These are phyloP conservation scores for Umbellularia californica DNA, from an alignment of 164 flowering plant species.

Conservation along the genomic window DNA sequence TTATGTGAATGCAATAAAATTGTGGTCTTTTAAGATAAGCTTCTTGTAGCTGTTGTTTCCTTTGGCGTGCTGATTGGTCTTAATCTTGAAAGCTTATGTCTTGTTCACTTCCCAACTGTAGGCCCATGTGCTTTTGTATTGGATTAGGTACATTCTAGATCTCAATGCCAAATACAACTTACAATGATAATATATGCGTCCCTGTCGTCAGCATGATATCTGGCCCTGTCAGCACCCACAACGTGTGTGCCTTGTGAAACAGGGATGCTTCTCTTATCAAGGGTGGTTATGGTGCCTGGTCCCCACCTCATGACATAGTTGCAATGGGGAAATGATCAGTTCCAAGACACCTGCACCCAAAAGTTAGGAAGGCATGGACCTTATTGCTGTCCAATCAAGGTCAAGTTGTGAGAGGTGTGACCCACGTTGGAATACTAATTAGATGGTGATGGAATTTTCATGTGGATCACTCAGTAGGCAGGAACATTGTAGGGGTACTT, in stretches of 20 bases:
- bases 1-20: constrained; percentile 13
- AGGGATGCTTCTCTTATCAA: neutral
- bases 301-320: neutral
- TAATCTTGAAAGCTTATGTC: neutral
- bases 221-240: neutral
- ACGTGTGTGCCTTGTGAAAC: neutral
- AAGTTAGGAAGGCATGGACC: too few species aligned
- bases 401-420: too few species aligned
- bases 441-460: too few species aligned
- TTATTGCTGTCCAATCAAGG: too few species aligned
- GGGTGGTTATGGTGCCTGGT: neutral
- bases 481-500: too few species aligned
- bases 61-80: too few species aligned
- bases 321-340: too few species aligned
- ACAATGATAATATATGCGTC: neutral
- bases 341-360: too few species aligned
- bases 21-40: neutral
- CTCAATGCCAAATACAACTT: neutral
- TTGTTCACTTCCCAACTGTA: neutral
- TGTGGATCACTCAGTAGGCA: too few species aligned
- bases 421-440: too few species aligned
- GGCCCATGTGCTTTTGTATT: neutral
- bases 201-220: neutral
- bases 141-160: neutral
- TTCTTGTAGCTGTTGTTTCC: too few species aligned